Evolutionary conservation across 1,284 basidiomycete genomes (phyloP).

Genomic region (Ceratorhiza oryzae-sativae): DNA sequence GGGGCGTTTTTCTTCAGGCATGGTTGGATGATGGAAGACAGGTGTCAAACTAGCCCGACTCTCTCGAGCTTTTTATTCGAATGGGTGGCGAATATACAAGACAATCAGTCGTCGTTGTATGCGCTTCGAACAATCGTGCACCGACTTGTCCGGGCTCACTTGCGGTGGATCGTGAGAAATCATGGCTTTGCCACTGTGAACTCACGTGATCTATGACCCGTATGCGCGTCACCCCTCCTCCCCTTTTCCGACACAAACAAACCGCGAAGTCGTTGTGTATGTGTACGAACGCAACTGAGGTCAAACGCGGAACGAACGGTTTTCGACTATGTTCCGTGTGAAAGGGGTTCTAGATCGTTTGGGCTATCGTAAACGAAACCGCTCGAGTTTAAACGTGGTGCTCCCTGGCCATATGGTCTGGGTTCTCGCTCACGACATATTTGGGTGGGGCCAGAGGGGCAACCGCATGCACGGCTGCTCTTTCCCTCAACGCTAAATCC

Average conservation of each 20-base stretch:
- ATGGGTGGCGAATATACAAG: background rate
- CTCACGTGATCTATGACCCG: constrained; percentile 4
- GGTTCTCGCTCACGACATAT: background rate
- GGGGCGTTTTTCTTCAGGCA: constrained; percentile 50
- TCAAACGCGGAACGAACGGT: background rate
- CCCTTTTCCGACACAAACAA: constrained; percentile 1
- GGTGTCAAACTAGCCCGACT: background rate
- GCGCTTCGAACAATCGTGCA: constrained; percentile 30
- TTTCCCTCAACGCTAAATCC: background rate
- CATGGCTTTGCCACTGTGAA: background rate
- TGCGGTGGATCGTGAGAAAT: constrained; percentile 37
- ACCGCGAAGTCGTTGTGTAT: background rate
- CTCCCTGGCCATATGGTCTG: background rate
- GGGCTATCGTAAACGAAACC: background rate
- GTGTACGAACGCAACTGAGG: background rate
- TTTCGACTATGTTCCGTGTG: background rate
- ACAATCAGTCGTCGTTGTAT: background rate
- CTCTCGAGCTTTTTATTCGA: constrained; percentile 10
- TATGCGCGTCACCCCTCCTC: background rate
- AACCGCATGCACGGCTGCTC: constrained; percentile 1
- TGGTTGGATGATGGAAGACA: background rate
- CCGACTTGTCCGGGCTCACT: constrained; percentile 22
- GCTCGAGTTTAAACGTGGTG: background rate
- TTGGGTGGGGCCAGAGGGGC: background rate
- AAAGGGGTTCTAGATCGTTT: background rate